Evolutionary conservation across 495 filamentous ascomycete genomes (phyloP).

Genomic region (Achaetomiella virescens): DNA sequence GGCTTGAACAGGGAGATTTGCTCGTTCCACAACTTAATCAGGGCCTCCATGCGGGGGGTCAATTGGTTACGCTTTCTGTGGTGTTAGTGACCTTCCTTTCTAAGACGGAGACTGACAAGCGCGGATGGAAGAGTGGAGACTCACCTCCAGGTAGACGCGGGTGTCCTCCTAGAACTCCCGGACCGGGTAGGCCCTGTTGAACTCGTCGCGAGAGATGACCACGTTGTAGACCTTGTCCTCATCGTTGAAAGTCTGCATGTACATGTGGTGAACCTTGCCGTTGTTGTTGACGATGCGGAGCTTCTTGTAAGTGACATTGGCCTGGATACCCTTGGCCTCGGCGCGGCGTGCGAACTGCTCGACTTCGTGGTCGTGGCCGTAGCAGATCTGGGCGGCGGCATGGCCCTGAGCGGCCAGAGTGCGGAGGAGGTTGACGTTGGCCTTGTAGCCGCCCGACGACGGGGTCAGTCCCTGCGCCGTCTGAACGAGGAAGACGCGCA

Average conservation of each 20-base stretch:
- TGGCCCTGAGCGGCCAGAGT: conserved; percentile 17
- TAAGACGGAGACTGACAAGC: background rate
- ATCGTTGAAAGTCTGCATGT: conserved; percentile 23
- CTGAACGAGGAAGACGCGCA: conserved; percentile 30
- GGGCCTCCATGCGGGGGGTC: conserved; percentile 10
- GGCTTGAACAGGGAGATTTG: conserved; percentile 20
- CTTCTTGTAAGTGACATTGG: conserved; percentile 2
- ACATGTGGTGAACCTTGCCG: background rate
- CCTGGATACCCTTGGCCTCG: conserved; percentile 17
- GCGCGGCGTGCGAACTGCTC: conserved; percentile 11
- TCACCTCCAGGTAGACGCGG: conserved; percentile 23
- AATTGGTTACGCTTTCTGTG: background rate
- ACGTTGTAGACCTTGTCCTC: conserved; percentile 23
- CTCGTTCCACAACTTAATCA: conserved; percentile 14
- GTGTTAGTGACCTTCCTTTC: background rate
- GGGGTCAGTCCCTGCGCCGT: conserved; percentile 28
- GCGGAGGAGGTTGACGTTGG: conserved; percentile 25
- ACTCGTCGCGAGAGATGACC: conserved; percentile 14
- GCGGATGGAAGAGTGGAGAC: background rate
- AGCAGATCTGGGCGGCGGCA: conserved; percentile 24
- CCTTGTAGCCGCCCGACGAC: conserved; percentile 31
- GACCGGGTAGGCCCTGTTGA: conserved; percentile 19
- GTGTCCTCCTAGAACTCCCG: conserved; percentile 22
- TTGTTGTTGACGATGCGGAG: conserved; percentile 3
- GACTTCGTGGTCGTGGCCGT: conserved; percentile 20